A percentile compares a stretch with the other conserved stretches of the same genome.
Evolutionary conservation across 2,329 filamentous ascomycete genomes (phyloP).

Genomic region (Dactylella cylindrospora): DNA sequence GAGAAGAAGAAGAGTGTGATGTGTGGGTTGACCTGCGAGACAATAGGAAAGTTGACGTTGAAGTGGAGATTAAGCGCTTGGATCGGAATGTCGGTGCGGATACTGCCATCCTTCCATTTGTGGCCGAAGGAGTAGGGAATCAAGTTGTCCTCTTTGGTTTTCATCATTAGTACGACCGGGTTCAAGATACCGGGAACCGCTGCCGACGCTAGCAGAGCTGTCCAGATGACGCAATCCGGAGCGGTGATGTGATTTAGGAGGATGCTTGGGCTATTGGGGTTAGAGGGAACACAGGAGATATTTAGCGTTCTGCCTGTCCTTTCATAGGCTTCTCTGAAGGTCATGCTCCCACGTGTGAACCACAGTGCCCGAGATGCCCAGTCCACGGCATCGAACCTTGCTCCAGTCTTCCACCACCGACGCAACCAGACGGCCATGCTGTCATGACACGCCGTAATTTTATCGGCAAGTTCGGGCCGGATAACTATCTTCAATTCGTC

Average conservation of each 20-base stretch:
- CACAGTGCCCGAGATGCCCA: constrained; percentile 84
- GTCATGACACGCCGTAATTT: constrained; percentile 84
- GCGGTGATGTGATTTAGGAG: constrained; percentile 93
- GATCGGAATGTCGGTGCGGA: constrained; percentile 92
- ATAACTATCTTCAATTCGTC: constrained; percentile 83
- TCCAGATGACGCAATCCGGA: constrained; percentile 98
- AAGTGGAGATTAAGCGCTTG: constrained; percentile 94
- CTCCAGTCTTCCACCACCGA: constrained; percentile 89
- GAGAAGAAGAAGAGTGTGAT: constrained; percentile 99
- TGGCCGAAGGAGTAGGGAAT: constrained; percentile 94
- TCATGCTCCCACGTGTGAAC: constrained; percentile 89
- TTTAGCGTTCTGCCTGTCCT: constrained; percentile 92
- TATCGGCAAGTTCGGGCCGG: constrained; percentile 79
- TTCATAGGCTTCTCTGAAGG: constrained; percentile 91
- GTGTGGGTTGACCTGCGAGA: constrained; percentile 86
- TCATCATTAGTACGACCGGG: constrained; percentile 89
- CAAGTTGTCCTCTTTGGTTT: constrained; percentile 72
- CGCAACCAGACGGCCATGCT: constrained; percentile 67
- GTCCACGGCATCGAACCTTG: constrained; percentile 87
- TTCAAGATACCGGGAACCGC: constrained; percentile 96
- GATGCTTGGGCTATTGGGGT: constrained; percentile 72
- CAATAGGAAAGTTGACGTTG: constrained; percentile 97
- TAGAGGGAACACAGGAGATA: constrained; percentile 91
- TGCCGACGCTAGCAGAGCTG: constrained; percentile 87
- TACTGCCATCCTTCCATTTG: constrained; percentile 97